These are phyloP conservation scores for Glutinoglossum americanum DNA, from an alignment of 495 filamentous ascomycete genomes.

Conservation along the genomic window DNA sequence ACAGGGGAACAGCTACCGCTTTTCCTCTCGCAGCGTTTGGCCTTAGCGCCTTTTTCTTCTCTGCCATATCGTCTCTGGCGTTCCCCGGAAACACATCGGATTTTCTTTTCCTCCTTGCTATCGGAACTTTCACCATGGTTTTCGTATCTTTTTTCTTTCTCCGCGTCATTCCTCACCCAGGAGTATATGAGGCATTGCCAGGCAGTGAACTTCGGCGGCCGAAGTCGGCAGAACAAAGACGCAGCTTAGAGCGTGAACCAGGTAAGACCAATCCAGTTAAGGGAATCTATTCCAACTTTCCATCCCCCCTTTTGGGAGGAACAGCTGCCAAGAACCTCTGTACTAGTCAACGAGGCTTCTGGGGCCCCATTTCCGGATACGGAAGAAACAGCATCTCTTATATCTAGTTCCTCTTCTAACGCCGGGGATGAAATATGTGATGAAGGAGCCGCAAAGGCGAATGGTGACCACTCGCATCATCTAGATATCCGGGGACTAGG, in stretches of 20 bases:
- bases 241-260: slow-evolving; percentile 8
- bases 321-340: not conserved
- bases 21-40: slow-evolving; percentile 86
- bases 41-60: slow-evolving; percentile 91
- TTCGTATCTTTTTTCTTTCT: slow-evolving; percentile 65
- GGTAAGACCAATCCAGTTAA: not conserved
- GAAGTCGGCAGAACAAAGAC: slow-evolving; percentile 31
- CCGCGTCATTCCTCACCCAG: slow-evolving; percentile 41
- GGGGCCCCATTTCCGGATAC: slow-evolving; percentile 19
- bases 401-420: slow-evolving; percentile 35
- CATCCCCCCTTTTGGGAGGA: not conserved
- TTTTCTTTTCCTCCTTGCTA: slow-evolving; percentile 59
- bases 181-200: slow-evolving; percentile 43
- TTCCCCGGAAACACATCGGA: slow-evolving; percentile 68
- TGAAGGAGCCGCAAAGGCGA: slow-evolving; percentile 23
- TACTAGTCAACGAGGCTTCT: slow-evolving; percentile 8
- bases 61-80: slow-evolving; percentile 46
- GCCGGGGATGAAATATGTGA: slow-evolving; percentile 19
- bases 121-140: slow-evolving; percentile 56
- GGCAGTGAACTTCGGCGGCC: slow-evolving; percentile 34
- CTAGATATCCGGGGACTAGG: slow-evolving; percentile 77
- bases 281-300: not conserved
- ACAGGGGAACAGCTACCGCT: slow-evolving; percentile 83
- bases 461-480: slow-evolving; percentile 41
- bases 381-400: slow-evolving; percentile 70